These are phyloP conservation scores for Coemansia sp. DNA, from an alignment of 192 early-diverging fungal genomes.

Conservation along the genomic window DNA sequence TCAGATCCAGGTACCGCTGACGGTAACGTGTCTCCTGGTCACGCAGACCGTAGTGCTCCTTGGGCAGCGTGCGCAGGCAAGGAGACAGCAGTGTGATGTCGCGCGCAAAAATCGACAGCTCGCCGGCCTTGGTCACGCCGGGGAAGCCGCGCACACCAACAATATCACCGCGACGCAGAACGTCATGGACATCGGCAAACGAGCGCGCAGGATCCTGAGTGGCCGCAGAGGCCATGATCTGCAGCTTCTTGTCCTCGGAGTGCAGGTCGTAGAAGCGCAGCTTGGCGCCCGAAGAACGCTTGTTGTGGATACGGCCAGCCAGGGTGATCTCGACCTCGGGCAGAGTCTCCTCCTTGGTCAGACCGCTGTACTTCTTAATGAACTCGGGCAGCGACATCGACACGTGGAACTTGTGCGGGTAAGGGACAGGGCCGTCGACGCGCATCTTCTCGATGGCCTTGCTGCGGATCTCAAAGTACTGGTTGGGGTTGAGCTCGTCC, in stretches of 20 bases:
- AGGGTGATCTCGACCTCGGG: constrained; percentile 73
- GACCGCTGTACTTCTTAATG: constrained; percentile 75
- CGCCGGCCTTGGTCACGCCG: constrained; percentile 90
- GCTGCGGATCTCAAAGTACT: constrained; percentile 97
- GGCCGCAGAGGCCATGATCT: constrained; percentile 80
- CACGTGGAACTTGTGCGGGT: constrained; percentile 99
- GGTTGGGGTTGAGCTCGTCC: constrained; percentile 84
- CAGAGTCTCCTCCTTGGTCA: constrained; percentile 69
- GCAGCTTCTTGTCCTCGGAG: constrained; percentile 89
- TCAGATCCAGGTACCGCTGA: constrained; percentile 97
- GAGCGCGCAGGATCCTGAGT: constrained; percentile 68
- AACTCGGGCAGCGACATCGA: constrained; percentile 80
- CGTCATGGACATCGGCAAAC: constrained; percentile 79
- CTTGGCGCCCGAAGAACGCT: constrained; percentile 84
- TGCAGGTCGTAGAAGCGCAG: constrained; percentile 97
- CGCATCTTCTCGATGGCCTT: constrained; percentile 83
- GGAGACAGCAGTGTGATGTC: constrained; percentile 88
- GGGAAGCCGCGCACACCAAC: constrained; percentile 90
- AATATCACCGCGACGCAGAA: constrained; percentile 92
- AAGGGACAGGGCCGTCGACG: constrained; percentile 84
- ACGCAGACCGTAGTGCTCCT: constrained; percentile 92
- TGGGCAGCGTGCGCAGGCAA: constrained; percentile 95
- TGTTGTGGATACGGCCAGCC: constrained; percentile 96
- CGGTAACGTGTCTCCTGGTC: constrained; percentile 97
- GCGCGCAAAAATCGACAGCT: constrained; percentile 92